Conservation (phyloP, 306 rosid genomes). For the Sophora flavescens region DNA sequence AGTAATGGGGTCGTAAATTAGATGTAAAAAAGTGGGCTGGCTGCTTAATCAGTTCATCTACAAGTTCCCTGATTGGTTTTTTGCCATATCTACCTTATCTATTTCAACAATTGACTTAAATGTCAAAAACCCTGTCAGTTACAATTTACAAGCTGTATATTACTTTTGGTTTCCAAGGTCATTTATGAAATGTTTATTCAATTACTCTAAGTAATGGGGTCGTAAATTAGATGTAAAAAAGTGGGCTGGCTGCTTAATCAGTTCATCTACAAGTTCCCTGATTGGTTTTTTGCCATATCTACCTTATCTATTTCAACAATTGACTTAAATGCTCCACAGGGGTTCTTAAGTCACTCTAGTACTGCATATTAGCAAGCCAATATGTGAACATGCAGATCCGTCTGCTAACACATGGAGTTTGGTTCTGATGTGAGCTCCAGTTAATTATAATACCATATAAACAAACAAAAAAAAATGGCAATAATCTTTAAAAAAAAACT, state of each 20-base stretch:
- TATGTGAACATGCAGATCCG: constrained; percentile 39
- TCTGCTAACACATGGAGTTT: constrained; percentile 33
- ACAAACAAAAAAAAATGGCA: not conserved
- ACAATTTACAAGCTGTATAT: constrained; percentile 21
- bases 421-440: constrained; percentile 18
- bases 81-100: constrained; percentile 8
- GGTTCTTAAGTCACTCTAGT: constrained; percentile 16
- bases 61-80: not conserved
- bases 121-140: constrained; percentile 2
- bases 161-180: constrained; percentile 6
- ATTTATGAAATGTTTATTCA: not conserved
- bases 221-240: constrained; percentile 9
- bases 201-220: constrained; percentile 5
- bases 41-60: constrained; percentile 11
- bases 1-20: constrained; percentile 5
- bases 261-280: constrained; percentile 20
- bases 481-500: not conserved
- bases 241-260: not conserved
- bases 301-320: constrained; percentile 5
- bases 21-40: not conserved
- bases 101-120: constrained; percentile 1
- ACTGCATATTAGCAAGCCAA: constrained; percentile 15
- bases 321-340: constrained; percentile 8
- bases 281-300: not conserved
- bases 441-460: constrained; percentile 26